Base-by-base conservation (phyloP, 257 asterid species). In the Solanum stenotomum region DNA sequence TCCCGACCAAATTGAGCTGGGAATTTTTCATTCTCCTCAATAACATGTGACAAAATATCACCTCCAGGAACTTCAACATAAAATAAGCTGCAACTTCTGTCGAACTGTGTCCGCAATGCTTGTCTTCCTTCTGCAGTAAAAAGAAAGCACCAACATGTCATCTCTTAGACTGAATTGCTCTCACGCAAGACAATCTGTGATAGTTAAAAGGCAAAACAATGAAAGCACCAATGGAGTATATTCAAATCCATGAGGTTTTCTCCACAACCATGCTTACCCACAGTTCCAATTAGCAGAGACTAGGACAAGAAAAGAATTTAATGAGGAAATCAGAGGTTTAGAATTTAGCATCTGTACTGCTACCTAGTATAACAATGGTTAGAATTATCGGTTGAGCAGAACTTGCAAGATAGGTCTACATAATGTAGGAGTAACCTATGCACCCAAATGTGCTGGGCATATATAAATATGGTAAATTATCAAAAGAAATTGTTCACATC, bases 1-100 rank as follows among this genome's bases (percentile, higher is more conserved):
- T 97, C 98, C 27, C 99, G 98, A 23, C 99, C 99, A 91, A 97
- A 97, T 91, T 97, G 99, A 86, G 87, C 90, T 29, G 99, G 98
- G 90, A 97, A 96, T 61, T 86, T 97, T 89, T 95, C 98, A 40
- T 93, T 94, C 92, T 96, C 98, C 90, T 94, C 95, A 67, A 95
- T 93, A 29, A 81, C 89, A 87, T 97, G 99, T 4, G 90, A 93
- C 87, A 97, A 88, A 88, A 96, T 91, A 87, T 92, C 90, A 88
- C 98, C 98, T 49, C 95, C 96, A 89, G 99, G 98, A 90, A 94
- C 92, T 92, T 97, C 99, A 86, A 92, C 99, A 85, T 97, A 97
- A 91, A 97, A 97, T 90, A 95, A 92, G 92, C 95, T 93, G 90
- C 90, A 91, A 91, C 86, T 92, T 88, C 90, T 91, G 86, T 93